Conservation (phyloP, 176 grass and related monocot genomes). For the Cenchrus purpureus region DNA sequence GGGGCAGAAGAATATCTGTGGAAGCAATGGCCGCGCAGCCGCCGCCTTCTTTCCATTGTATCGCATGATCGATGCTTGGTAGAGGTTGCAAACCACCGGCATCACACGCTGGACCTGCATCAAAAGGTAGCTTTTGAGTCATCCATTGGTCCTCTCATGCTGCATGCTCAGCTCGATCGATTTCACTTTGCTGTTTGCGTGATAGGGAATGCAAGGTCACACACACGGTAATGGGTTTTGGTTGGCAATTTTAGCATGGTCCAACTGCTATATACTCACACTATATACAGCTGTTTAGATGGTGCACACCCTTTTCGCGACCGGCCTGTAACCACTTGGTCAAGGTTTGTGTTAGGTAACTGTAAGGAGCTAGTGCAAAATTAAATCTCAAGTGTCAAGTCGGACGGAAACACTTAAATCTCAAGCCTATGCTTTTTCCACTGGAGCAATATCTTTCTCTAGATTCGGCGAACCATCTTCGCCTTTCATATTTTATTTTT, state of each 20-base stretch:
- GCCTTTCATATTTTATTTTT: background rate
- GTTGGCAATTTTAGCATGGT: constrained; percentile 22
- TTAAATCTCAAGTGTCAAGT: background rate
- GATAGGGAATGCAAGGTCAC: background rate
- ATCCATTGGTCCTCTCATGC: background rate
- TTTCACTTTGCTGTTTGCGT: constrained; percentile 25
- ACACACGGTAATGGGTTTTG: background rate
- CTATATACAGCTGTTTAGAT: constrained; percentile 9
- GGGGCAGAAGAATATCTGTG: constrained; percentile 2
- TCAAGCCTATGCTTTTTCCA: background rate
- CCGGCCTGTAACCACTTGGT: background rate
- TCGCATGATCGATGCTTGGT: background rate
- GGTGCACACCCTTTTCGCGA: constrained; percentile 10
- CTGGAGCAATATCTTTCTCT: background rate
- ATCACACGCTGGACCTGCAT: constrained; percentile 30
- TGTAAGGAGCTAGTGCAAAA: background rate
- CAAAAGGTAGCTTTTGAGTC: constrained; percentile 44
- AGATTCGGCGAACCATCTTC: background rate
- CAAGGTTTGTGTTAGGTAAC: background rate
- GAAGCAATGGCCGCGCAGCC: constrained; percentile 3
- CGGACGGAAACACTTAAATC: background rate
- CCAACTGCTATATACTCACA: constrained; percentile 27
- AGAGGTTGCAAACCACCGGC: constrained; percentile 32
- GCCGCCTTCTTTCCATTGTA: background rate
- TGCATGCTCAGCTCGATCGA: background rate